Conservation (phyloP, 306 rosid species). For the Albizia julibrissin region DNA sequence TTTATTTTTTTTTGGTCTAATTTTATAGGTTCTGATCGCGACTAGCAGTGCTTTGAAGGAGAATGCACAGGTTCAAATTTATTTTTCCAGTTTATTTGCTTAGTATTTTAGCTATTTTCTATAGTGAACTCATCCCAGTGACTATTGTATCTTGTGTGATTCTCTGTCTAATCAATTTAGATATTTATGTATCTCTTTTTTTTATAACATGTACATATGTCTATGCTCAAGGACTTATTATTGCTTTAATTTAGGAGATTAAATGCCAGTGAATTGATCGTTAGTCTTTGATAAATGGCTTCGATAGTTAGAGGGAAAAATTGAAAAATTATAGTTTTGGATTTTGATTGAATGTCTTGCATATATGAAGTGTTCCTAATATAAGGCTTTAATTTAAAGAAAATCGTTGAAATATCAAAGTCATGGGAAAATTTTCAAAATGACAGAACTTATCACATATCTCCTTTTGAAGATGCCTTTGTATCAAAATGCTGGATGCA, state of each 20-base stretch:
- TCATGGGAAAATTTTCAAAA: neutral
- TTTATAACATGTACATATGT: neutral
- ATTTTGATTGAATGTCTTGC: conserved; percentile 11
- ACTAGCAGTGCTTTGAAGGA: conserved; percentile 83
- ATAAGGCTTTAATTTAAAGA: neutral
- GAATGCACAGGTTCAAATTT: conserved; percentile 78
- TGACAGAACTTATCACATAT: neutral
- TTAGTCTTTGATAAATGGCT: neutral
- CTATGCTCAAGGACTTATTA: neutral
- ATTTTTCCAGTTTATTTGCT: conserved; percentile 18
- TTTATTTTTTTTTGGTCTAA: conserved; percentile 30
- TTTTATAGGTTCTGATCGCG: conserved; percentile 80
- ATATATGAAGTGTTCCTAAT: neutral
- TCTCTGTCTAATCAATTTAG: conserved; percentile 22
- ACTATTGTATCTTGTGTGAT: too few relatives aligned
- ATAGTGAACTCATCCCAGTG: neutral
- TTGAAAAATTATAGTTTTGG: neutral
- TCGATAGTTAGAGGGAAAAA: neutral
- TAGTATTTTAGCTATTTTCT: neutral
- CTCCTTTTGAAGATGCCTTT: neutral
- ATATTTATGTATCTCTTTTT: neutral
- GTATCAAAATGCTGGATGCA: neutral
- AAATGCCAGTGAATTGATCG: conserved; percentile 5
- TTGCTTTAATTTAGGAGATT: neutral
- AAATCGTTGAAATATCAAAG: neutral